Conservation (phyloP, 306 rosid genomes). For the Rosa rugosa region DNA sequence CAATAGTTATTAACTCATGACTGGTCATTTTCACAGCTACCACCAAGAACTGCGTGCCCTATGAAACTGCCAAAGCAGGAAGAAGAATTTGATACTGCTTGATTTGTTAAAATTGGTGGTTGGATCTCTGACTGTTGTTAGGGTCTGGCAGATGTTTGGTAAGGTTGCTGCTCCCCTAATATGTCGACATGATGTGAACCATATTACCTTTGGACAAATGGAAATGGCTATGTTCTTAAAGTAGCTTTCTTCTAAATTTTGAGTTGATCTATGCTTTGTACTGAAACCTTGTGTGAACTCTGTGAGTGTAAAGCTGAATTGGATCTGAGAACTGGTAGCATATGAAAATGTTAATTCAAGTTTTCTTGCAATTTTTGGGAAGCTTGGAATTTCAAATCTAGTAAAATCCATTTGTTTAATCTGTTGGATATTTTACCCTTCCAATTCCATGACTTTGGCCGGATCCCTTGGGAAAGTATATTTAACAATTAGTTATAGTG, state of each 20-base stretch:
- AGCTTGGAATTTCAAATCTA: neutral
- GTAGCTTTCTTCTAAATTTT: neutral
- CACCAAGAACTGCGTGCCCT: neutral
- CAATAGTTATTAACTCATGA: neutral
- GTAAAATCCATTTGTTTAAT: neutral
- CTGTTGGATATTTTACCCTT: neutral
- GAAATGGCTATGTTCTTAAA: neutral
- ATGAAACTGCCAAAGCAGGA: constrained; percentile 17
- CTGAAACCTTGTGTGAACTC: neutral
- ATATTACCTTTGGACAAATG: neutral
- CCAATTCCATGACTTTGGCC: neutral
- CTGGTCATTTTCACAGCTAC: constrained; percentile 9
- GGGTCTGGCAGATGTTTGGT: neutral
- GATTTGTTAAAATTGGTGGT: neutral
- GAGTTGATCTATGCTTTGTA: neutral
- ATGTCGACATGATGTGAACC: constrained; percentile 1
- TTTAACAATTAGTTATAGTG: neutral
- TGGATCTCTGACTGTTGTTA: neutral
- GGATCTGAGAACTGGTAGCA: neutral
- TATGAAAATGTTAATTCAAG: neutral
- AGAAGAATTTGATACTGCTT: constrained; percentile 5
- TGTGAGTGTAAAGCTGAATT: neutral
- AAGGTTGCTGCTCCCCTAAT: constrained; percentile 16
- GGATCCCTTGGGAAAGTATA: neutral
- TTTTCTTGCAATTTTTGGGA: neutral